Conservation (phyloP, 2,329 filamentous ascomycete genomes). For the Colletotrichum tropicale region DNA sequence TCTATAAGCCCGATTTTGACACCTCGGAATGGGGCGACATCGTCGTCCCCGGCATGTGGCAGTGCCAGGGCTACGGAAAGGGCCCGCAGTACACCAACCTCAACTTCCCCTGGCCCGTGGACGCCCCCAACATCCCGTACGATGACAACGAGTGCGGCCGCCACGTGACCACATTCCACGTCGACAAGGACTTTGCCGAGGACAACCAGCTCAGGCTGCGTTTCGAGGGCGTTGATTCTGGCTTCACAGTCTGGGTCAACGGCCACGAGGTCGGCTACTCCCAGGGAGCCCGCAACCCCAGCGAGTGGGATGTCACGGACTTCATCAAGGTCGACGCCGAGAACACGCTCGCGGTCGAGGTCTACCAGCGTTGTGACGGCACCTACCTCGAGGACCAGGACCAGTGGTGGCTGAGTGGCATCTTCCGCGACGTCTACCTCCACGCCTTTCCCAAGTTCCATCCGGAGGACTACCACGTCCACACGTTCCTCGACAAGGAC, state of each 20-base stretch:
- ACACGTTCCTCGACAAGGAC: conserved; percentile 58
- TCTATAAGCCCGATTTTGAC: conserved; percentile 40
- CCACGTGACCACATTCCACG: conserved; percentile 62
- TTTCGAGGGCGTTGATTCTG: conserved; percentile 77
- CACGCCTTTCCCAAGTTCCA: conserved; percentile 62
- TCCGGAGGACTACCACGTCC: conserved; percentile 61
- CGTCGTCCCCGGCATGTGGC: conserved; percentile 72
- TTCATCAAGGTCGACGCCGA: conserved; percentile 45
- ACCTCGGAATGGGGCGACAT: conserved; percentile 53
- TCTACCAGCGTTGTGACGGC: conserved; percentile 76
- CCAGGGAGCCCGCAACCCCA: conserved; percentile 74
- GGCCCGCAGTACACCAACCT: conserved; percentile 74
- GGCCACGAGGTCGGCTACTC: conserved; percentile 71
- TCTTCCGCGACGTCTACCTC: conserved; percentile 73
- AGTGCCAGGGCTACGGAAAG: conserved; percentile 68
- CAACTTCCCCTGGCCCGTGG: conserved; percentile 69
- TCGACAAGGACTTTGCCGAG: conserved; percentile 47
- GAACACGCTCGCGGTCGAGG: conserved; percentile 68
- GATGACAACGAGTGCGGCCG: conserved; percentile 70
- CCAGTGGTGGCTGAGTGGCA: conserved; percentile 72
- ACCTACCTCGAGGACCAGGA: conserved; percentile 76
- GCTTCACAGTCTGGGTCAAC: conserved; percentile 76
- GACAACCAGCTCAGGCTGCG: conserved; percentile 66
- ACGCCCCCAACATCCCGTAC: conserved; percentile 67
- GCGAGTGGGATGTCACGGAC: conserved; percentile 72